Conservation (phyloP, 352 stramenopile genomes). For the Phytophthora hibernalis region DNA sequence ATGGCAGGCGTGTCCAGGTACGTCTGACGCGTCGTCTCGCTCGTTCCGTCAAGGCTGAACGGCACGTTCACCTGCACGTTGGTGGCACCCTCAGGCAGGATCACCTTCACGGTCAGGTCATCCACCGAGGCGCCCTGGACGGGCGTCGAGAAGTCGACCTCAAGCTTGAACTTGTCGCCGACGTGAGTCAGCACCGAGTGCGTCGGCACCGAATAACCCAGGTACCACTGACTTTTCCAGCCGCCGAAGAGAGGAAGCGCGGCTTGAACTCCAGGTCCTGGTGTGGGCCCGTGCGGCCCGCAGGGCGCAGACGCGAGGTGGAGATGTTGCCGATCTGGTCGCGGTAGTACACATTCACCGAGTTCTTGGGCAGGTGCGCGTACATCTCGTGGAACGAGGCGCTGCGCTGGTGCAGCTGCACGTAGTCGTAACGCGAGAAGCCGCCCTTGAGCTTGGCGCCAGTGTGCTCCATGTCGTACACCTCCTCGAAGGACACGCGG, state of each 20-base stretch:
- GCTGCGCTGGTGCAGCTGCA: constrained; percentile 60
- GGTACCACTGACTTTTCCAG: constrained; percentile 91
- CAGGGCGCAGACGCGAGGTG: constrained; percentile 72
- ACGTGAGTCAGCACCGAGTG: constrained; percentile 75
- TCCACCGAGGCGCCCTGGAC: constrained; percentile 83
- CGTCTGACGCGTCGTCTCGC: constrained; percentile 75
- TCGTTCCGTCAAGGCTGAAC: constrained; percentile 67
- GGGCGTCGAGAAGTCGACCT: constrained; percentile 87
- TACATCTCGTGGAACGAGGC: constrained; percentile 84
- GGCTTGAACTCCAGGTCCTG: constrained; percentile 85
- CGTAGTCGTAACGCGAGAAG: constrained; percentile 90
- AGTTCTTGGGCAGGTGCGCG: constrained; percentile 74
- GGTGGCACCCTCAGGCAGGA: constrained; percentile 80
- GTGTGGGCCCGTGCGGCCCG: constrained; percentile 42
- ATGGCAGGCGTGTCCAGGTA: constrained; percentile 87
- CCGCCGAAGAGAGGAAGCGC: constrained; percentile 90
- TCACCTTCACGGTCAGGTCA: constrained; percentile 89
- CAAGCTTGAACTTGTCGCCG: constrained; percentile 81
- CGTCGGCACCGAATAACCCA: constrained; percentile 89
- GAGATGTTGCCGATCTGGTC: constrained; percentile 93
- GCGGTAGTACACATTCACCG: constrained; percentile 91
- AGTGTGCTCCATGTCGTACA: constrained; percentile 89
- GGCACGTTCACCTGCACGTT: constrained; percentile 85
- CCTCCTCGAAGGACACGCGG: constrained; percentile 87
- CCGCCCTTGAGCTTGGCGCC: constrained; percentile 85